Evolutionary conservation across 2,329 filamentous ascomycete species (phyloP).

Genomic region (Fusarium avenaceum): DNA sequence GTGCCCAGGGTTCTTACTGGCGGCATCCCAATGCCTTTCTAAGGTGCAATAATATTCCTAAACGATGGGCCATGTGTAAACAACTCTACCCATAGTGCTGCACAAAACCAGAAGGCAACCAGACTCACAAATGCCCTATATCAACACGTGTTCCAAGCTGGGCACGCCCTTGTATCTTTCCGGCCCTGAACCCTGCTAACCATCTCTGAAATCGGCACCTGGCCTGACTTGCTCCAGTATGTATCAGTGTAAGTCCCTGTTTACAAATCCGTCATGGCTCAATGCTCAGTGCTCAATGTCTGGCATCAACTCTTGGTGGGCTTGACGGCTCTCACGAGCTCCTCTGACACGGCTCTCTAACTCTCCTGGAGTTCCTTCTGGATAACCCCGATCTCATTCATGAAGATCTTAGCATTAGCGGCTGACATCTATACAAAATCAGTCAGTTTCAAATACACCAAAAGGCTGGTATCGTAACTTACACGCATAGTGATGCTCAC

Average conservation of each 20-base stretch:
- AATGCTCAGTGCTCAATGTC: slow-evolving; percentile 4
- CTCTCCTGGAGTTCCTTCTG: slow-evolving; percentile 64
- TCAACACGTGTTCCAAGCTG: slow-evolving; percentile 40
- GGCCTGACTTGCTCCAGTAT: slow-evolving; percentile 21
- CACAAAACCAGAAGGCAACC: slow-evolving; percentile 22
- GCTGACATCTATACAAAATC: slow-evolving; percentile 62
- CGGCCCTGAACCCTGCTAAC: slow-evolving; percentile 19
- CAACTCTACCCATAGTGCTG: slow-evolving; percentile 44
- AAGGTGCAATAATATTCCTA: slow-evolving; percentile 28
- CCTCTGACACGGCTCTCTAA: slow-evolving; percentile 42
- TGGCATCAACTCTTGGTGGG: slow-evolving; percentile 27
- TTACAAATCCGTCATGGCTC: slow-evolving; percentile 22
- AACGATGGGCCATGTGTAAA: slow-evolving; percentile 36
- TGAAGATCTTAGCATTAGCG: slow-evolving; percentile 66
- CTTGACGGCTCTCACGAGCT: slow-evolving; percentile 23
- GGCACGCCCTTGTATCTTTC: slow-evolving; percentile 38
- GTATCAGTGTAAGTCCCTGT: slow-evolving; percentile 24
- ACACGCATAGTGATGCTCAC: slow-evolving; percentile 74
- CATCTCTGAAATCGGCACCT: slow-evolving; percentile 20
- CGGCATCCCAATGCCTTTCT: slow-evolving; percentile 22
- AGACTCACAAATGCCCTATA: slow-evolving; percentile 25
- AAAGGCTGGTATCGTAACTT: slow-evolving; percentile 43
- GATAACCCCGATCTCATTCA: slow-evolving; percentile 64
- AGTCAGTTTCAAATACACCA: slow-evolving; percentile 17
- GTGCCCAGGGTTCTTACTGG: slow-evolving; percentile 19